These are phyloP conservation scores for Magnusiomyces suaveolens DNA, from an alignment of 1,139 yeast species.

Conservation along the genomic window DNA sequence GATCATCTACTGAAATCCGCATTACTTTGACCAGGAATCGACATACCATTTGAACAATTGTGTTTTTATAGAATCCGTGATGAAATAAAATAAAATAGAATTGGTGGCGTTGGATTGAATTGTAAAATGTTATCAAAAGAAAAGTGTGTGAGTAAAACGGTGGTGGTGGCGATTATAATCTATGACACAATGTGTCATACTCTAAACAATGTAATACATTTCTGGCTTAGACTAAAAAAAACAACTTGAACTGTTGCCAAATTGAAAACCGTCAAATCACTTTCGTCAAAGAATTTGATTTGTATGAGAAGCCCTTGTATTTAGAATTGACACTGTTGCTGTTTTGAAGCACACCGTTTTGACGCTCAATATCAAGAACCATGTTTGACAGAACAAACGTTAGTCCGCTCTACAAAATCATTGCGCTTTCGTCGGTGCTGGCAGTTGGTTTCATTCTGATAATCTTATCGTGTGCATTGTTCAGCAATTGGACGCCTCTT, in stretches of 20 bases:
- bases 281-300: no score
- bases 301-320: no score
- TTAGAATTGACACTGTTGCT: no score
- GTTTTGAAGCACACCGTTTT: no score
- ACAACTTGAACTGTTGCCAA: no score
- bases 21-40: no score
- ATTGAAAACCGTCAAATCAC: no score
- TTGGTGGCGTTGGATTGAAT: neutral
- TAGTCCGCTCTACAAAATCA: conserved; percentile 65
- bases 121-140: neutral
- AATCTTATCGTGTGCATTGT: conserved; percentile 66
- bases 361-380: no score
- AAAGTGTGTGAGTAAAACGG: neutral
- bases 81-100: neutral
- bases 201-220: neutral
- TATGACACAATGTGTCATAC: neutral
- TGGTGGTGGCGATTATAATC: conserved; percentile 5
- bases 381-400: conserved; percentile 12
- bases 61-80: neutral
- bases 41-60: no score
- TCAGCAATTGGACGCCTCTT: conserved; percentile 71
- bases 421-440: conserved; percentile 60
- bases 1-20: no score
- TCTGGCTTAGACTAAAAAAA: no score
- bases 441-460: conserved; percentile 72